phyloP scores from a whole-genome alignment of 495 filamentous ascomycete genomes.

The Aspergillus mulundensis region DNA sequence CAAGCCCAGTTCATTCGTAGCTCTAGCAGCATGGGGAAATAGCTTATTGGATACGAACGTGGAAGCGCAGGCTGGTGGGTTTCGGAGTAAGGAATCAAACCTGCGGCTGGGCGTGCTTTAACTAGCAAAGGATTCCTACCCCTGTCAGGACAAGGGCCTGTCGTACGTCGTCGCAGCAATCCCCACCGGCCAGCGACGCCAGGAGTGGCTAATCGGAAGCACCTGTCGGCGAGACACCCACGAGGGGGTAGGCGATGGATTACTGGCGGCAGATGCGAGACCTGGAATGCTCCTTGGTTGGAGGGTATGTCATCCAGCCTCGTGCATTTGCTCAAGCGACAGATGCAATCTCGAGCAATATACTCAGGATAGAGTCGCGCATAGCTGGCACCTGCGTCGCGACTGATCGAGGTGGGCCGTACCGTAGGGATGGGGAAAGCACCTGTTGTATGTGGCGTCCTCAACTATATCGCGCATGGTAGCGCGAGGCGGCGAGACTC shows the following conservation, averaged over 20 bases:
- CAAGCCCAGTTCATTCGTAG: constrained; percentile 22
- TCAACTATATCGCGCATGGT: constrained; percentile 17
- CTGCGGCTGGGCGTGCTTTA: constrained; percentile 19
- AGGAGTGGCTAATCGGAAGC: constrained; percentile 18
- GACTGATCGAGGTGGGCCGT: constrained; percentile 9
- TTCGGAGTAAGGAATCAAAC: constrained; percentile 24
- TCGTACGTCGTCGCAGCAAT: constrained; percentile 24
- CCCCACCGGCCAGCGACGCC: constrained; percentile 20
- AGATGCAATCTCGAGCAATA: not conserved
- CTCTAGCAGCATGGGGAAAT: constrained; percentile 19
- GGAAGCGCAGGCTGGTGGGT: constrained; percentile 15
- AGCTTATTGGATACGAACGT: constrained; percentile 26
- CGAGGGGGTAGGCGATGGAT: constrained; percentile 18
- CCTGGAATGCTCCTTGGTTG: constrained; percentile 11
- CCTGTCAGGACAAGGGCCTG: constrained; percentile 21
- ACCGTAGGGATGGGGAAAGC: not conserved
- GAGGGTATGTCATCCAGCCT: constrained; percentile 14
- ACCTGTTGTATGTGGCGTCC: constrained; percentile 8
- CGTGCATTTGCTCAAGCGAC: constrained; percentile 11
- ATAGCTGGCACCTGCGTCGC: constrained; percentile 1
- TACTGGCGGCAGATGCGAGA: constrained; percentile 18
- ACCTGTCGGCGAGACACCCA: constrained; percentile 24
- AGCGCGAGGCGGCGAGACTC: constrained; percentile 5
- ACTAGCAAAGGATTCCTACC: constrained; percentile 23
- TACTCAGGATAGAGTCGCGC: constrained; percentile 1